Conservation (phyloP, 306 rosid species). For the Mimosa bimucronata region DNA sequence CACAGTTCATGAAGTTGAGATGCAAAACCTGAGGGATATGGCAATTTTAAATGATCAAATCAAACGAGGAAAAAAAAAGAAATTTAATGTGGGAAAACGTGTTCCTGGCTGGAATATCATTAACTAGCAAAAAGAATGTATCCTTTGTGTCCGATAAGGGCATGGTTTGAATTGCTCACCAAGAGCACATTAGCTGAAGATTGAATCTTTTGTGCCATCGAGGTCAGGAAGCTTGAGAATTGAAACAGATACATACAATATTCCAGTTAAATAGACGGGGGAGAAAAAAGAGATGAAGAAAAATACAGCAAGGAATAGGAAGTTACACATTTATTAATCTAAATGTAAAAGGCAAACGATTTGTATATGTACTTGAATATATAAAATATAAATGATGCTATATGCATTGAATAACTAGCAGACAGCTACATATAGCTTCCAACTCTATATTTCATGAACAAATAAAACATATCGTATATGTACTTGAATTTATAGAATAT, state of each 20-base stretch:
- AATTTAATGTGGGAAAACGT: not conserved
- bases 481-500: not conserved
- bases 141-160: not conserved
- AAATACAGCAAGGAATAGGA: not conserved
- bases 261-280: not conserved
- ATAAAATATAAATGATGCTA: not conserved
- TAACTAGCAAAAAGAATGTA: not conserved
- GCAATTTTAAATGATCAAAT: not conserved
- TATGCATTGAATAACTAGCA: not conserved
- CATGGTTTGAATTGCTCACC: no score
- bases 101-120: not conserved
- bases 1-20: not conserved
- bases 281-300: not conserved
- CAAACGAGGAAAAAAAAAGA: not conserved
- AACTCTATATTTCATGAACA: no score
- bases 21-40: not conserved
- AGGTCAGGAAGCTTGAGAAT: no score
- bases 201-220: no score
- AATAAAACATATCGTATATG: no score
- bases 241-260: no score
- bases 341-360: not conserved
- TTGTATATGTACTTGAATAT: not conserved
- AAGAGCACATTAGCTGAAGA: no score
- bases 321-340: no score
- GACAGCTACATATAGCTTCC: no score